Percentiles rank a stretch among this genome's conserved stretches.
phyloP scores from a whole-genome alignment of 1,139 yeast genomes.

The Sugiyamaella sp. region DNA sequence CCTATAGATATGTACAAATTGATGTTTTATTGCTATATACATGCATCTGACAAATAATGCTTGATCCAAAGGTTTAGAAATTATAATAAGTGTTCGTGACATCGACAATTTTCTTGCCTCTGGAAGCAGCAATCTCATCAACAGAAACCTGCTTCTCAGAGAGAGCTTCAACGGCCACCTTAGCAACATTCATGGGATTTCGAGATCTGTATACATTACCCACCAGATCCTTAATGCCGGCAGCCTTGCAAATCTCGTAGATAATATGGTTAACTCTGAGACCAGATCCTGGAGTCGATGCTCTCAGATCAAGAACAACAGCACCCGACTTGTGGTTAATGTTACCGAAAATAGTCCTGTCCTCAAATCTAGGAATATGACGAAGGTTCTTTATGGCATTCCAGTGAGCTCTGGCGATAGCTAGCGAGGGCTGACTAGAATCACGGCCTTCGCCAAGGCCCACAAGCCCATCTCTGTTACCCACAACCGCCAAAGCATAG shows the following conservation, averaged over 20 bases:
- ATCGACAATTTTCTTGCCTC: conserved; percentile 96
- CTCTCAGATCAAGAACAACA: conserved; percentile 74
- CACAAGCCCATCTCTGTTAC: conserved; percentile 90
- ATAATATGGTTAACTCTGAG: conserved; percentile 89
- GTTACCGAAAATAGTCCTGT: conserved; percentile 88
- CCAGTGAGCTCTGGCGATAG: conserved; percentile 89
- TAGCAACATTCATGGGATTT: conserved; percentile 92
- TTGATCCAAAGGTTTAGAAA: conserved; percentile 40
- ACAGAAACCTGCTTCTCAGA: conserved; percentile 71
- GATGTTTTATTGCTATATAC: conserved; percentile 5
- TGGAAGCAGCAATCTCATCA: conserved; percentile 84
- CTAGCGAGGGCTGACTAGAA: conserved; percentile 72
- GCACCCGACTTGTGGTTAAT: conserved; percentile 86
- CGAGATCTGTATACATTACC: conserved; percentile 92
- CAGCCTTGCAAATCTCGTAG: conserved; percentile 90
- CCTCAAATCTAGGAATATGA: conserved; percentile 83
- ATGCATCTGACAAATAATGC: conserved; percentile 6
- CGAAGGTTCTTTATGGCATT: conserved; percentile 86
- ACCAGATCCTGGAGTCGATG: conserved; percentile 95
- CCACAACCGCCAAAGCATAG: conserved; percentile 87
- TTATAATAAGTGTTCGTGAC: conserved; percentile 81
- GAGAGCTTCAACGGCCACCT: conserved; percentile 87
- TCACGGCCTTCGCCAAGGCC: conserved; percentile 97
- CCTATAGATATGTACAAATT: not conserved
- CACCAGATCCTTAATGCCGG: conserved; percentile 91